Evolutionary conservation across 2,329 filamentous ascomycete species (phyloP), one percentile per base, ranked within the genome.

Genomic region (Verticillium tricorpus): DNA sequence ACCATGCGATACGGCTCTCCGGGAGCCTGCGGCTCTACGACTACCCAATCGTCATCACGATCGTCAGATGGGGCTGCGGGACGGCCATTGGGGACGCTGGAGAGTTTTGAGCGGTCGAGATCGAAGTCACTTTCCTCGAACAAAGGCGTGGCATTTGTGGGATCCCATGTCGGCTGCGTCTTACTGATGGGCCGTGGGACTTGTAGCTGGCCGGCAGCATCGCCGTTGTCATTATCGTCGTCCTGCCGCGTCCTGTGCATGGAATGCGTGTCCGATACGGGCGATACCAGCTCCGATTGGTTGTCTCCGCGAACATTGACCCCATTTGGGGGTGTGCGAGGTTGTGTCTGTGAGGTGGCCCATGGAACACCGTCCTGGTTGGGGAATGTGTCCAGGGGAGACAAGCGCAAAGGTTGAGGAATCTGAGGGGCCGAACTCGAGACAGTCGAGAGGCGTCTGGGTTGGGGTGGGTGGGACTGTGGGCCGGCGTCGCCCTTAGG

Each of bases 111-210:
- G 60, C 60, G 67, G 25, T 58, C 60, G n/a, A 68, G 69, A 22
- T 75, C 71, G 57, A 70, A 74, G 32, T 67, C 69, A 19, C 71
- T 69, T 65, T 78, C 74, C 64, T 79, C 74, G 55, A 73, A 68
- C 52, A 78, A 69, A n/a, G 73, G 72, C 55, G 73, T 70, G 9
- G 69, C 70, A 57, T 71, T 70, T 52, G 68, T 72, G 7, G 73
- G 71, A 65, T 77, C 70, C 71, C 71, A 73, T 54, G 71, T 71
- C 15, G 72, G 72, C 60, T 72, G 74, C 40, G 69, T 65, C 66
- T 76, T 74, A 59, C 71, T 69, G 35, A 74, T 73, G 32, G 73
- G 71, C n/a, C 69, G 66, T 19, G 71, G 68, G 28, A 67, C 56
- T 50, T 66, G 64, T 56, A 68, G 63, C 60, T 65, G 57, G 31